phyloP scores from a whole-genome alignment of 2,329 filamentous ascomycete species.

The Exophiala alcalophila region DNA sequence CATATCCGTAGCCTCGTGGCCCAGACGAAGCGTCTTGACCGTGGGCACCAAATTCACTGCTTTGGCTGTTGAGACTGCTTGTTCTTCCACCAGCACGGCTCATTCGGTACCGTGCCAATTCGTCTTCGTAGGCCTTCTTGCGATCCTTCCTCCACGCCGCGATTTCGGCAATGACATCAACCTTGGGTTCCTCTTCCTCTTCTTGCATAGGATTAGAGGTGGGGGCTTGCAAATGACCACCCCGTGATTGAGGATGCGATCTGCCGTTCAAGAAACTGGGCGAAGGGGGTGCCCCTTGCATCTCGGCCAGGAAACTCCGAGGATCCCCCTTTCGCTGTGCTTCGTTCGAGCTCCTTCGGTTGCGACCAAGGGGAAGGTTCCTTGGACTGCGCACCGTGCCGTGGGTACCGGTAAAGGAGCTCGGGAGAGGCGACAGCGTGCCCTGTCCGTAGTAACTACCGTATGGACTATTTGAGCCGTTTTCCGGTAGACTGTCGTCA shows the following conservation, averaged over 20 bases:
- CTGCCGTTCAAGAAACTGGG: conserved; percentile 17
- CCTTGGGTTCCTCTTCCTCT: conserved; percentile 19
- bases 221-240: conserved; percentile 11
- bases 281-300: conserved; percentile 10
- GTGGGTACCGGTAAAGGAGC: conserved; percentile 15
- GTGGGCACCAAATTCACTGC: not conserved
- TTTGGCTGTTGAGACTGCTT: conserved; percentile 3
- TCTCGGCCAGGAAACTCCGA: conserved; percentile 9
- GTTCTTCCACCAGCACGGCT: conserved; percentile 6
- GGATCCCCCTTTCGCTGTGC: conserved; percentile 15
- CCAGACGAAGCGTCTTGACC: not conserved
- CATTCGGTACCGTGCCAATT: conserved; percentile 18
- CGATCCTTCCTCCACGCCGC: conserved; percentile 53
- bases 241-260: conserved; percentile 7
- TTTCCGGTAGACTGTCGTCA: conserved; percentile 33
- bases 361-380: conserved; percentile 28
- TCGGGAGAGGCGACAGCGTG: conserved; percentile 18
- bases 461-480: conserved; percentile 19
- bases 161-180: conserved; percentile 54
- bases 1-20: conserved; percentile 25
- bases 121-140: conserved; percentile 49
- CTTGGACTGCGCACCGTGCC: conserved; percentile 24
- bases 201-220: conserved; percentile 18
- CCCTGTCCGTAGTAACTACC: conserved; percentile 16
- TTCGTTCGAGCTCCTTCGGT: conserved; percentile 27